Base-by-base conservation (phyloP, 106 monocot species). In the Acorus gramineus region DNA sequence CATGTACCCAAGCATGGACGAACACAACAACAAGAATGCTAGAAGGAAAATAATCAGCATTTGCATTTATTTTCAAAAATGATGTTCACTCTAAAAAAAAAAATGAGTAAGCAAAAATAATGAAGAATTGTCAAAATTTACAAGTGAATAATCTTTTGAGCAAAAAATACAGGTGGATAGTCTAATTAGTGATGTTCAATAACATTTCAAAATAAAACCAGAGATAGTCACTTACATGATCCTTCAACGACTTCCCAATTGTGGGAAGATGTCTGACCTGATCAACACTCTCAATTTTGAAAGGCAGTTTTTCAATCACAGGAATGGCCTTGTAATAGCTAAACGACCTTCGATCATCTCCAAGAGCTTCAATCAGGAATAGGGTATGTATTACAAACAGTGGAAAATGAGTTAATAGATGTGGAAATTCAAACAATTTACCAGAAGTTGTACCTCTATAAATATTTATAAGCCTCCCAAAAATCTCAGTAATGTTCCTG, bases 261-360 rank as follows among this genome's bases (percentile, higher is more conserved):
- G 87, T 53, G 56, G 96, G 87, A 79, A 96, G 87, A 56, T 88
- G 64, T 78, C 88, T 91, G 46, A 96, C 91, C 67, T 96, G 91
- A 65, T 91, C 83, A 69, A 66, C 70, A 65, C 64, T 87, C 63
- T 85, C 85, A 72, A 96, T 91, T 73, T 77, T 91, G 66, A 85
- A 91, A 11, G 87, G 78, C 42, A 96, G 61, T 66, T 96, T 96
- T 73, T 96, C 96, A 73, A 96, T 85, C 65, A 88, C 87, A 11
- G 85, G 76, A 74, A 91, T 96, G 70, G 96, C 96, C 71, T 96
- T 96, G 79, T 87, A 69, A 74, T 96, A 96, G 77, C 96, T 96
- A 71, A 96, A 96, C 48, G 90, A 91, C 70, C 96, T 80, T 8
- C 96, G 73, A 14, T 96, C 91, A 70, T 96, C 96, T 62, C 96